Percentiles rank a stretch among this genome's conserved stretches.
phyloP scores from a whole-genome alignment of 441 rosid genomes.

The Gossypium davidsonii region DNA sequence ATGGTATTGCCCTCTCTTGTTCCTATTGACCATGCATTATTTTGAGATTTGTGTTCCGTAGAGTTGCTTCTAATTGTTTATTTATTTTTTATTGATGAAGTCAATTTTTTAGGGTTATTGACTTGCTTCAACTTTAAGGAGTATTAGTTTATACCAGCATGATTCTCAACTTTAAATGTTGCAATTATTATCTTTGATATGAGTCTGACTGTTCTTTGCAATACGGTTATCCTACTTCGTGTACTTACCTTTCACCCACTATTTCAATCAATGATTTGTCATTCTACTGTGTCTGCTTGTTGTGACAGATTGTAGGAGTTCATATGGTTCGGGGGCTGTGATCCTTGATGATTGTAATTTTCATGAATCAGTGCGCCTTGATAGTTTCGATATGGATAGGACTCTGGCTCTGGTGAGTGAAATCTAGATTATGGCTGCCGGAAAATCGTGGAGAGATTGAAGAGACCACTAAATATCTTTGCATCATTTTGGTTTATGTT shows the following conservation, averaged over 20 bases:
- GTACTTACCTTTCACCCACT: not conserved
- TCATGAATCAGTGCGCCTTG: conserved; percentile 96
- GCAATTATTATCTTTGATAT: not conserved
- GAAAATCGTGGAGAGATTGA: conserved; percentile 6
- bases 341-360: conserved; percentile 95
- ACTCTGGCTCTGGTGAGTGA: conserved; percentile 82
- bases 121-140: not conserved
- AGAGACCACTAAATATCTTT: not conserved
- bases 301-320: conserved; percentile 78
- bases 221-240: not conserved
- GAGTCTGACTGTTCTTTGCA: not conserved
- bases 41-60: not conserved
- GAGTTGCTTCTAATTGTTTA: not conserved
- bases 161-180: not conserved
- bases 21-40: not conserved
- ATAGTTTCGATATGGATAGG: conserved; percentile 80
- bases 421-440: not conserved
- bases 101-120: too few species aligned
- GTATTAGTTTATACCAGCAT: not conserved
- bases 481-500: not conserved
- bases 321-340: conserved; percentile 43
- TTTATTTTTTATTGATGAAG: not conserved
- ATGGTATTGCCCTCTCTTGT: conserved; percentile 41
- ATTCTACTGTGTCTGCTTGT: conserved; percentile 11
- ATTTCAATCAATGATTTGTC: not conserved